These are phyloP conservation scores for Acrodontium crateriforme DNA, from an alignment of 2,329 filamentous ascomycete species.

Conservation along the genomic window DNA sequence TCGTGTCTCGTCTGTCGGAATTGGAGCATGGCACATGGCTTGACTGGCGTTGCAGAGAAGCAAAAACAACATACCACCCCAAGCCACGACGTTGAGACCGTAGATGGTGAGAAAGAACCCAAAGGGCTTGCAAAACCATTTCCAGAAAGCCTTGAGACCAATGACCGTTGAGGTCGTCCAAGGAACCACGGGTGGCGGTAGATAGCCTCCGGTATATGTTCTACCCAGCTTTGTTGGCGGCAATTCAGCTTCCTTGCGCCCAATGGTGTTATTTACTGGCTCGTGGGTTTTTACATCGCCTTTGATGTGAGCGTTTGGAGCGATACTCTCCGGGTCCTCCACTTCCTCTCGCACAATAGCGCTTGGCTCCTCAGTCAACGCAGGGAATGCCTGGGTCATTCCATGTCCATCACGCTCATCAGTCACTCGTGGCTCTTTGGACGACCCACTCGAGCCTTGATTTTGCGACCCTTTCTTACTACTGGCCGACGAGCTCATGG, in stretches of 20 bases:
- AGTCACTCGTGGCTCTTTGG: no score
- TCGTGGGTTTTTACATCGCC: neutral
- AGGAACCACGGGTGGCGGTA: conserved; percentile 32
- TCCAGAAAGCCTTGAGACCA: conserved; percentile 49
- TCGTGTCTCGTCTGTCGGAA: conserved; percentile 2
- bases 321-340: conserved; percentile 1
- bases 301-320: no score
- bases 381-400: conserved; percentile 7
- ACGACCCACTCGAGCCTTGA: conserved; percentile 2
- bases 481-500: no score
- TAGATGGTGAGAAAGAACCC: conserved; percentile 70
- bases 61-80: conserved; percentile 84
- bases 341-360: neutral
- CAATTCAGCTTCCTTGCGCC: no score
- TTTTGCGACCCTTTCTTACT: conserved; percentile 4
- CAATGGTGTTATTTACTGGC: no score
- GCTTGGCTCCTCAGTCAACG: conserved; percentile 10
- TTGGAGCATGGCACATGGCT: conserved; percentile 52
- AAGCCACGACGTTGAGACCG: conserved; percentile 69
- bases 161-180: conserved; percentile 46
- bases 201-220: conserved; percentile 25
- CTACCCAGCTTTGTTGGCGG: no score
- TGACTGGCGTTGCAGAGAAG: conserved; percentile 62
- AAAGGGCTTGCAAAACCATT: conserved; percentile 59
- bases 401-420: neutral